Evolutionary conservation across 1,284 basidiomycete species (phyloP), one percentile per base, ranked within the genome.

Genomic region (Ceratobasidium sp.): DNA sequence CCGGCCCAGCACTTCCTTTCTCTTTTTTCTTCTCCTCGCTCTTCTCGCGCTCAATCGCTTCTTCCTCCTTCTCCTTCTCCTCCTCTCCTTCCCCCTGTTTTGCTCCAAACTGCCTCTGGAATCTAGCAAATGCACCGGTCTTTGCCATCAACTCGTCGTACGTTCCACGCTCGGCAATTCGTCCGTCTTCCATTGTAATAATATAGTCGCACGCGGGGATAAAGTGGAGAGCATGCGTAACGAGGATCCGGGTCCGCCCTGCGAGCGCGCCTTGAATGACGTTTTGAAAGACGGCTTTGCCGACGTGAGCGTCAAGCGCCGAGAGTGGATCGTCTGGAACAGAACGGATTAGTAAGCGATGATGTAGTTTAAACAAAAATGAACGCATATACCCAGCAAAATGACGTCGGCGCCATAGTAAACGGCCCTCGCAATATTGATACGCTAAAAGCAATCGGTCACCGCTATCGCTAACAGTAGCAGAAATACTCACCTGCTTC

Each of bases 361-460:
- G 30, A 5, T 10, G 16, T 23, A 16, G 35, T 44, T 54, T 16
- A 27, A 35, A n/a, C 8, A 2, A 23, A n/a, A 54, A 62, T 50
- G 46, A 62, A 30, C 16, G 57, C 27, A 73, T 62, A 54, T 65
- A 75, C 73, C 73, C 78, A 96, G 92, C 38, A 96, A 92, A 81
- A 96, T 92, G 78, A 97, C 93, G 77, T 96, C 94, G 0, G 93
- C 91, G 80, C 94, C 87, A 82, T 90, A 94, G 85, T 97, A 98
- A 78, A 97, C 91, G 0, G 94, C 92, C 73, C 96, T 91, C 59
- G 93, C 94, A 76, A 96, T 92, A 81, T 92, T 92, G 78, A 92
- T 81, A 20, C 73, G 59, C 60, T 64, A 23, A 64, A 20, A 0
- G 6, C 5, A 12, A 38, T 23, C 14, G 14, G 54, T 55, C 54